Conservation (phyloP, 345 rosid genomes). For the Pistacia atlantica region DNA sequence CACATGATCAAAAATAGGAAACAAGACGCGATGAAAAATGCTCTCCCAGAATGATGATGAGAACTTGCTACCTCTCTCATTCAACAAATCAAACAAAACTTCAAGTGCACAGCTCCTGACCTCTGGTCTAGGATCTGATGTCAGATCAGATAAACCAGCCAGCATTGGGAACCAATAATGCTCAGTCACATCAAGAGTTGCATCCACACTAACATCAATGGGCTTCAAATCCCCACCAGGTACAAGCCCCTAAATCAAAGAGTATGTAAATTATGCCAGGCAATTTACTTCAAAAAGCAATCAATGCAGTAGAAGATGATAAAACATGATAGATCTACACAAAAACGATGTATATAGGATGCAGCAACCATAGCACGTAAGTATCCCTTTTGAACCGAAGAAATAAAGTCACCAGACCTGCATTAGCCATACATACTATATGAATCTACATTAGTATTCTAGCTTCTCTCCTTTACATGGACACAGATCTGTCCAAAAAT, state of each 20-base stretch:
- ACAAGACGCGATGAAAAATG: constrained; percentile 86
- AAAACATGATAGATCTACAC: not conserved
- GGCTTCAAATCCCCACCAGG: constrained; percentile 89
- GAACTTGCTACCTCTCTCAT: constrained; percentile 89
- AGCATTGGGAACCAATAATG: constrained; percentile 96
- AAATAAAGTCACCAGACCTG: not conserved
- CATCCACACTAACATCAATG: constrained; percentile 51
- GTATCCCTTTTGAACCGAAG: not conserved
- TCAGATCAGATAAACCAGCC: constrained; percentile 90
- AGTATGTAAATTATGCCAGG: constrained; percentile 22
- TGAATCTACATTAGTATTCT: not conserved
- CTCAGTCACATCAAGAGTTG: constrained; percentile 77
- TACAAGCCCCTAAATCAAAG: constrained; percentile 65
- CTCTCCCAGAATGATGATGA: constrained; percentile 92
- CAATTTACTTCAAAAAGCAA: constrained; percentile 2
- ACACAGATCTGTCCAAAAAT: not conserved
- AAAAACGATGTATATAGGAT: not conserved
- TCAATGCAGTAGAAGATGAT: not conserved
- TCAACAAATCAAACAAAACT: constrained; percentile 88
- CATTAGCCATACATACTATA: not conserved
- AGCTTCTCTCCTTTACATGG: not conserved
- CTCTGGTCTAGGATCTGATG: constrained; percentile 79
- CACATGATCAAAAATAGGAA: constrained; percentile 93
- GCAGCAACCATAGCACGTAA: not conserved
- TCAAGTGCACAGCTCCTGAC: constrained; percentile 91